phyloP scores from a whole-genome alignment of 805 yeast species.

The Crinitomyces ghanaensis region DNA sequence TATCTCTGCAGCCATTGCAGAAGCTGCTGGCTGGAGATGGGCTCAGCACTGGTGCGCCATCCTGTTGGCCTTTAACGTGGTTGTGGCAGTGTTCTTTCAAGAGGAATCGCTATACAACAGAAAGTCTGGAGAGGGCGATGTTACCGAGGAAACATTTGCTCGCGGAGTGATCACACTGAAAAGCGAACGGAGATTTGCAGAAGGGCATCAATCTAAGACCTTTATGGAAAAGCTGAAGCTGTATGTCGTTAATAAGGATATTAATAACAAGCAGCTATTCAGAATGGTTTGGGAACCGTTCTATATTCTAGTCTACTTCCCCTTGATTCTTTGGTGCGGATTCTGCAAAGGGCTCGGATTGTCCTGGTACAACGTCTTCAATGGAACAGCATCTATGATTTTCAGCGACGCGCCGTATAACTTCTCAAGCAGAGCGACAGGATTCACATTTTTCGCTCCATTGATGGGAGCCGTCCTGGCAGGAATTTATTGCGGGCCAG shows the following conservation, averaged over 20 bases:
- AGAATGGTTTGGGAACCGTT: conserved; percentile 10
- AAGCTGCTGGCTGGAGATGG: conserved; percentile 60
- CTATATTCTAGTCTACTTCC: conserved; percentile 27
- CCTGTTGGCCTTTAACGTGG: conserved; percentile 45
- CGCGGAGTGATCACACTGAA: conserved; percentile 2
- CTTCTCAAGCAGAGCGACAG: conserved; percentile 36
- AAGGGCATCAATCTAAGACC: conserved; percentile 2
- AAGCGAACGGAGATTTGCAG: conserved; percentile 2
- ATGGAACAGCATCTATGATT: conserved; percentile 37
- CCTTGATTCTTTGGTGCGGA: conserved; percentile 50
- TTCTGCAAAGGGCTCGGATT: conserved; percentile 39
- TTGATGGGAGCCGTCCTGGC: conserved; percentile 35
- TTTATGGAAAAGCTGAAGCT: conserved; percentile 7
- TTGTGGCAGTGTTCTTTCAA: conserved; percentile 45
- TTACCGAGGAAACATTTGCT: not conserved
- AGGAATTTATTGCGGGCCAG: conserved; percentile 37
- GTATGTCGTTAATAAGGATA: conserved; percentile 6
- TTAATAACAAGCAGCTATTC: conserved; percentile 6
- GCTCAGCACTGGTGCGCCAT: conserved; percentile 61
- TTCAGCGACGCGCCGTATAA: conserved; percentile 45
- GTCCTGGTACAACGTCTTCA: conserved; percentile 38
- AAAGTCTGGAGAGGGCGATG: conserved; percentile 9
- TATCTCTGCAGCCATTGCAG: conserved; percentile 59
- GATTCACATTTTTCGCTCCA: conserved; percentile 44
- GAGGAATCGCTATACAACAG: conserved; percentile 54